These are phyloP conservation scores for Rhododendron griersonianum DNA, from an alignment of 148 eudicot genomes.

Conservation along the genomic window DNA sequence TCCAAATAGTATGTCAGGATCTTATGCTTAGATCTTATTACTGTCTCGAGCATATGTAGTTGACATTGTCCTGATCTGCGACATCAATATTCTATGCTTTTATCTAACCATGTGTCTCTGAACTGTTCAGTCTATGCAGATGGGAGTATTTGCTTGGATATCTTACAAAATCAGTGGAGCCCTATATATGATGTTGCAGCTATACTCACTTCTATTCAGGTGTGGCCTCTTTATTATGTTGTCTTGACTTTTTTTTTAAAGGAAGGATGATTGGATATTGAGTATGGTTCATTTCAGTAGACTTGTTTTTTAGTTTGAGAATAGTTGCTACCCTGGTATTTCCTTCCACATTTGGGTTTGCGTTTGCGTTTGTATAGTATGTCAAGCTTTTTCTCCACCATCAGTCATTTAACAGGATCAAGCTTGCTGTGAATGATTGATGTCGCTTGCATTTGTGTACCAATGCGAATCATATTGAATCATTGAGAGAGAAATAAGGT, in stretches of 20 bases:
- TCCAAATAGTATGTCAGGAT: constrained; percentile 14
- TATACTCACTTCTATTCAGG: constrained; percentile 34
- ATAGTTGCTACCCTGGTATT: background rate
- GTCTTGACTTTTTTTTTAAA: background rate
- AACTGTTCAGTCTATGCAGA: constrained; percentile 21
- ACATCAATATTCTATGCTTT: background rate
- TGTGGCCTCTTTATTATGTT: constrained; percentile 2
- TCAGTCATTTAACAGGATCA: background rate
- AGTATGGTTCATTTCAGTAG: background rate
- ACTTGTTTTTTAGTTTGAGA: background rate
- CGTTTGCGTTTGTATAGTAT: background rate
- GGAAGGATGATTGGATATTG: background rate
- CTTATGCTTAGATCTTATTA: background rate
- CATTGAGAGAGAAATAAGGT: no score
- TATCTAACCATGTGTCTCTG: background rate
- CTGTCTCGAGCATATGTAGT: background rate
- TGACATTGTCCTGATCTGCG: background rate
- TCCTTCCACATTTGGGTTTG: background rate
- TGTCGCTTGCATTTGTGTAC: background rate
- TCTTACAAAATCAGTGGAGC: constrained; percentile 25
- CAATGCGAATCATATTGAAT: background rate
- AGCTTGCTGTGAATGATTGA: background rate
- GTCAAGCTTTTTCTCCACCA: background rate
- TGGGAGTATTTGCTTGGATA: constrained; percentile 35
- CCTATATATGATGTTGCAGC: constrained; percentile 34